phyloP scores from a whole-genome alignment of 2,329 filamentous ascomycete species.

The Neonectria ditissima region DNA sequence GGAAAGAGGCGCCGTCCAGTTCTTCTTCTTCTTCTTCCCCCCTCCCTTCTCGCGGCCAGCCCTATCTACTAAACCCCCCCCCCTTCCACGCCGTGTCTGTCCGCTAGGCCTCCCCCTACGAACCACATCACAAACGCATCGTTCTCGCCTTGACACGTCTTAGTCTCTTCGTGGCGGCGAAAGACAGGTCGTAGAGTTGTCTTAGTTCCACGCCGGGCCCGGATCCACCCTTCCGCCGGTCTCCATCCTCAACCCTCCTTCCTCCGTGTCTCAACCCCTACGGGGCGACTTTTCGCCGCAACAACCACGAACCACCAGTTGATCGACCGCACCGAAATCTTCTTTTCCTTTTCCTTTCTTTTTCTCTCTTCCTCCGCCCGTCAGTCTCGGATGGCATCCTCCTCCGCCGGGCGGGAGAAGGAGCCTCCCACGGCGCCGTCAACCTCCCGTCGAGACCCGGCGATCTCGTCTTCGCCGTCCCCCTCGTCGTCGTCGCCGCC shows the following conservation, averaged over 20 bases:
- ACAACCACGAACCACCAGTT: background rate
- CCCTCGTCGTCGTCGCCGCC: slow-evolving; percentile 1
- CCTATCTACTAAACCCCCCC: no score
- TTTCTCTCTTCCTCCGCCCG: background rate
- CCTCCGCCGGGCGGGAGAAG: slow-evolving; percentile 3
- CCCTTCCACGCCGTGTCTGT: no score
- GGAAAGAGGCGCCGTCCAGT: background rate
- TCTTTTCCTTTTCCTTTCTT: background rate
- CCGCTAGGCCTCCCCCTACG: no score
- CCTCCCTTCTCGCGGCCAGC: no score
- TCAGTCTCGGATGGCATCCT: slow-evolving; percentile 5
- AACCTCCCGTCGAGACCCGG: background rate
- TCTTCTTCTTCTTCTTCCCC: no score
- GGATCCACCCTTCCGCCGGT: slow-evolving; percentile 16
- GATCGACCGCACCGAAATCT: background rate
- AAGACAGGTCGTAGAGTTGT: background rate
- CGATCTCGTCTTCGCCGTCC: slow-evolving; percentile 13
- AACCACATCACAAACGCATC: no score
- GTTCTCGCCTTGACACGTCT: background rate
- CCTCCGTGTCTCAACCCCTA: background rate
- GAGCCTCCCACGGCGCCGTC: background rate
- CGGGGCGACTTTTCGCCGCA: background rate
- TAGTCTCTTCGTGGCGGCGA: background rate
- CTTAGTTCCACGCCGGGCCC: slow-evolving; percentile 1
- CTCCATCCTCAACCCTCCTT: slow-evolving; percentile 1